Percentiles rank a stretch among this genome's conserved stretches.
These are phyloP conservation scores for Dicorynia guianensis DNA, from an alignment of 306 rosid genomes.

Conservation along the genomic window DNA sequence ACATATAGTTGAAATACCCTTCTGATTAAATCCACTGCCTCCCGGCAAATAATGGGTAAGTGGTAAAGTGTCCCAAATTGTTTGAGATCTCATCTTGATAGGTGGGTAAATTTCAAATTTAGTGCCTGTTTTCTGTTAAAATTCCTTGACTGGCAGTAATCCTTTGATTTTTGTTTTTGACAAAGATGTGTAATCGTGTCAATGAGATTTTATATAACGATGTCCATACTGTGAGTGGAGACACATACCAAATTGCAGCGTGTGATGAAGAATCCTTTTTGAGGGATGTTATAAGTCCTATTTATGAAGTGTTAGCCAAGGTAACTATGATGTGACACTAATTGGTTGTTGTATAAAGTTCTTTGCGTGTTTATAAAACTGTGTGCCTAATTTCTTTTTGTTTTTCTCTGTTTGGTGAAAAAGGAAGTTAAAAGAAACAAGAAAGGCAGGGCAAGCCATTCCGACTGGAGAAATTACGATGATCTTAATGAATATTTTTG, in stretches of 20 bases:
- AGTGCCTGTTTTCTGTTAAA: too few relatives aligned
- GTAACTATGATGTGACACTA: conserved; percentile 33
- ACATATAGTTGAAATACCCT: too few relatives aligned
- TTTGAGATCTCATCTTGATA: too few relatives aligned
- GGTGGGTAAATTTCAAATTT: too few relatives aligned
- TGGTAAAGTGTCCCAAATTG: too few relatives aligned
- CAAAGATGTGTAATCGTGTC: conserved; percentile 62
- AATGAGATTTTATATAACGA: conserved; percentile 54
- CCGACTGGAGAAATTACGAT: conserved; percentile 74
- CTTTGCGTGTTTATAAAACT: too few relatives aligned
- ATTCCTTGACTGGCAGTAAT: neutral
- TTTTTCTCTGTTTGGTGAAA: conserved; percentile 32
- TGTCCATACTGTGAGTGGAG: conserved; percentile 51
- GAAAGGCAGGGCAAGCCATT: conserved; percentile 63
- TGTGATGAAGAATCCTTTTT: conserved; percentile 58
- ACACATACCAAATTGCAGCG: conserved; percentile 42
- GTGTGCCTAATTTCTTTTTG: conserved; percentile 13
- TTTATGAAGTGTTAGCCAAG: conserved; percentile 55
- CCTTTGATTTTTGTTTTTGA: too few relatives aligned
- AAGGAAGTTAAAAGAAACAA: conserved; percentile 71
- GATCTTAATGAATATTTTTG: conserved; percentile 73
- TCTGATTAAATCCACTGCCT: too few relatives aligned
- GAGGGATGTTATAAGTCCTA: conserved; percentile 55
- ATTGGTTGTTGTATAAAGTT: too few relatives aligned
- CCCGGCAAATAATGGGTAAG: too few relatives aligned